These are phyloP conservation scores for Parmelia sp. DNA, from an alignment of 495 filamentous ascomycete species.

Conservation along the genomic window DNA sequence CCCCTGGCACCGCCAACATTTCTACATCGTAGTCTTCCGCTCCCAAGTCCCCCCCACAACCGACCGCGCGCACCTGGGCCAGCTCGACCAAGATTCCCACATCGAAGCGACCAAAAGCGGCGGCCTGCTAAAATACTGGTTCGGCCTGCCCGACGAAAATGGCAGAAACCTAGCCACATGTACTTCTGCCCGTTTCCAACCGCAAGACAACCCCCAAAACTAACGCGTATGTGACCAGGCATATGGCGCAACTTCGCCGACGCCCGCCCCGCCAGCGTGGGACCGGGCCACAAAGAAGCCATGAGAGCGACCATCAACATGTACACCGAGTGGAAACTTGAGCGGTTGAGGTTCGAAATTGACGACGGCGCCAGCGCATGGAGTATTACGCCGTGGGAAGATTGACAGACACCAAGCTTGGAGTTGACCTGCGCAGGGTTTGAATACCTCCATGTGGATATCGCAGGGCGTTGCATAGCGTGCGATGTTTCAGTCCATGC, in stretches of 20 bases:
- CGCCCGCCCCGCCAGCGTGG: conserved; percentile 59
- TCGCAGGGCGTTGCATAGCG: not conserved
- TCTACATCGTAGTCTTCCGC: conserved; percentile 79
- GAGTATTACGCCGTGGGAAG: conserved; percentile 22
- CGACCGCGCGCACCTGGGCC: conserved; percentile 54
- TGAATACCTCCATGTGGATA: not conserved
- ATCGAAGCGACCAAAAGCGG: conserved; percentile 68
- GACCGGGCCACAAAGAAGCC: conserved; percentile 44
- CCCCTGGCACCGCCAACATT: conserved; percentile 56
- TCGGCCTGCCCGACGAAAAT: conserved; percentile 57
- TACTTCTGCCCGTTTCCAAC: conserved; percentile 4
- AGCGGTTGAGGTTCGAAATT: conserved; percentile 22
- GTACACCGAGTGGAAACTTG: conserved; percentile 26
- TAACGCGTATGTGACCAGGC: conserved; percentile 32
- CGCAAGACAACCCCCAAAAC: not conserved
- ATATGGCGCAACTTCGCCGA: conserved; percentile 67
- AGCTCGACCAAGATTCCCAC: conserved; percentile 68
- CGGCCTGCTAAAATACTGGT: conserved; percentile 90
- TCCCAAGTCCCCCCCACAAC: conserved; percentile 58
- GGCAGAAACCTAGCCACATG: conserved; percentile 64
- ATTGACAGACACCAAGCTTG: not conserved
- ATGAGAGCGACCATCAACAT: conserved; percentile 22
- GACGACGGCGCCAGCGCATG: conserved; percentile 18
- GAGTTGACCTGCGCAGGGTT: no score
- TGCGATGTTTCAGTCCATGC: not conserved